phyloP scores from a whole-genome alignment of 805 yeast species.

The Cyberlindnera mississippiensis region DNA sequence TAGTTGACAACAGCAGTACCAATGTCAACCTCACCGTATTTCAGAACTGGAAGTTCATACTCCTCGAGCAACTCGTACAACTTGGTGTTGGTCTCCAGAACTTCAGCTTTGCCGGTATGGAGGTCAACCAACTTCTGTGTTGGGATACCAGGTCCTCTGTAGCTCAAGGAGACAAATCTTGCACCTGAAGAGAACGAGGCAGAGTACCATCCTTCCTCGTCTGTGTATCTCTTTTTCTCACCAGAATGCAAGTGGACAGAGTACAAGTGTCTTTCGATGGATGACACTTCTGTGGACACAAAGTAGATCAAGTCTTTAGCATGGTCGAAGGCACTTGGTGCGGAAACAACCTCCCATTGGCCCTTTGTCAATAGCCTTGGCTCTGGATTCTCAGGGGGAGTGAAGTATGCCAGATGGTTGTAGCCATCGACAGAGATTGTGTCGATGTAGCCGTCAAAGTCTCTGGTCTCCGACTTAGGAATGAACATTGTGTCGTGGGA shows the following conservation, averaged over 20 bases:
- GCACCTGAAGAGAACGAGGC: constrained; percentile 80
- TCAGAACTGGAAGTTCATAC: constrained; percentile 55
- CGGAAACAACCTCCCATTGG: constrained; percentile 85
- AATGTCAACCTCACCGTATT: constrained; percentile 49
- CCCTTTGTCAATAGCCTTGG: constrained; percentile 69
- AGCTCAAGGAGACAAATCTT: constrained; percentile 64
- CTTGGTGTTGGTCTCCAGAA: constrained; percentile 38
- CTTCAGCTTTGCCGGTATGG: constrained; percentile 31
- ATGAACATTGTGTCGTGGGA: constrained; percentile 57
- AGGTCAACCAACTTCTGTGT: constrained; percentile 67
- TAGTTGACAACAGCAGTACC: constrained; percentile 53
- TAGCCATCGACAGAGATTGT: constrained; percentile 59
- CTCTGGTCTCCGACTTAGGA: constrained; percentile 46
- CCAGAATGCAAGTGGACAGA: constrained; percentile 54
- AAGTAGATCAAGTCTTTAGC: constrained; percentile 50
- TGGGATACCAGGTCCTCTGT: constrained; percentile 78
- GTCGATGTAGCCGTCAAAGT: constrained; percentile 75
- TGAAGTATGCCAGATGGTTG: constrained; percentile 78
- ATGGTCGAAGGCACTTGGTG: constrained; percentile 59
- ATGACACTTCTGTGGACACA: constrained; percentile 68
- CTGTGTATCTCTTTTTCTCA: constrained; percentile 31
- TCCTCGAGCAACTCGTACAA: constrained; percentile 35
- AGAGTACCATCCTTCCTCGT: constrained; percentile 58
- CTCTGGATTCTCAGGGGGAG: constrained; percentile 56
- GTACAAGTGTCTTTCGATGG: constrained; percentile 82